Conservation (phyloP, 805 yeast species). For the Candida ortonii region DNA sequence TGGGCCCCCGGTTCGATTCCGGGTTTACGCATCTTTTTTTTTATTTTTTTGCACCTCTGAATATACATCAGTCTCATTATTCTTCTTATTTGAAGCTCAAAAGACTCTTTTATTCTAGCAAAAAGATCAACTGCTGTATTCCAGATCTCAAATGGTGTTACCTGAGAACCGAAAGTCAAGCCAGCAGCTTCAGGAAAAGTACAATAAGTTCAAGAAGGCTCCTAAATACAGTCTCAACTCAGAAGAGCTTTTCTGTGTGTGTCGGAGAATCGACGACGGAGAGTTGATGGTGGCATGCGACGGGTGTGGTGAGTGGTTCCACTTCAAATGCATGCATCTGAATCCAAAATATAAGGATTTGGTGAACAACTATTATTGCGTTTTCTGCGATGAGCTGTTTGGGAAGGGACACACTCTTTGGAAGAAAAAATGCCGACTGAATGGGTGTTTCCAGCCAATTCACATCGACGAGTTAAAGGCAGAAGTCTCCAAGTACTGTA, state of each 20-base stretch:
- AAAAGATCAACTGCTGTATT: background rate
- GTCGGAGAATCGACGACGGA: constrained; percentile 76
- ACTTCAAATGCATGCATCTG: constrained; percentile 71
- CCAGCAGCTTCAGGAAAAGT: constrained; percentile 28
- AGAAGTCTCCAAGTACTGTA: constrained; percentile 65
- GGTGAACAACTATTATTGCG: constrained; percentile 67
- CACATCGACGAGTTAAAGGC: constrained; percentile 22
- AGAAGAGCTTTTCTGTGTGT: constrained; percentile 71
- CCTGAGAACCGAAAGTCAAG: constrained; percentile 2
- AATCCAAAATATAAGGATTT: constrained; percentile 49
- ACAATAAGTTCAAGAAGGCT: constrained; percentile 29
- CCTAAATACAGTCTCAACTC: constrained; percentile 45
- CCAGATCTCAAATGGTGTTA: background rate
- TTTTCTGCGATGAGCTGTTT: constrained; percentile 55
- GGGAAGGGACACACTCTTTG: constrained; percentile 55
- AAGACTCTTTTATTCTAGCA: background rate
- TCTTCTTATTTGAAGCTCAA: constrained; percentile 1
- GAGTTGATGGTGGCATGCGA: constrained; percentile 92
- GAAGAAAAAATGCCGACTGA: constrained; percentile 73
- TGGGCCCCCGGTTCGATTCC: constrained; percentile 32
- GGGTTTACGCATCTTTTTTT: constrained; percentile 26
- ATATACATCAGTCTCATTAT: background rate
- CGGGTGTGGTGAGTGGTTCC: constrained; percentile 95
- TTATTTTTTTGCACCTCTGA: constrained; percentile 1
- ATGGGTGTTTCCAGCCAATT: constrained; percentile 56